Conservation (phyloP, 1,284 basidiomycete genomes). For the Pholiota adiposa region DNA sequence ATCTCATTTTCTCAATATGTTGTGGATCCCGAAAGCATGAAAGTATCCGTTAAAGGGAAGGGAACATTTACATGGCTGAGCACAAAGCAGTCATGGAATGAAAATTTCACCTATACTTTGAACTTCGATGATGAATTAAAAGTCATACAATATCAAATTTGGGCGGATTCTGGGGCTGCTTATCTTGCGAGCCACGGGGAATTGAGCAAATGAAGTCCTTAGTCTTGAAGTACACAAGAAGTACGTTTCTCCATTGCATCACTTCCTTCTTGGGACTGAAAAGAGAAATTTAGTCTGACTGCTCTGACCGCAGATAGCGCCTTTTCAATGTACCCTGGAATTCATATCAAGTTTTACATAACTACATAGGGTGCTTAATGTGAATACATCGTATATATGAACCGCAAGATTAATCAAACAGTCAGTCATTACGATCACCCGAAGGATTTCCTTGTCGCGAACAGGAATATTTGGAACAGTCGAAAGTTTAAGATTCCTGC, state of each 20-base stretch:
- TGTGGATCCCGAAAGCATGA: slow-evolving; percentile 45
- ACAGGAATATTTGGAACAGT: neutral
- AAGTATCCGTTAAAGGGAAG: slow-evolving; percentile 56
- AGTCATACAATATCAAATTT: slow-evolving; percentile 63
- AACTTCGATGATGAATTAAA: slow-evolving; percentile 63
- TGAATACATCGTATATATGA: neutral
- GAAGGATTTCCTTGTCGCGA: neutral
- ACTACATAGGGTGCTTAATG: neutral
- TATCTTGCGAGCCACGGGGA: slow-evolving; percentile 62
- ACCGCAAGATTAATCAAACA: neutral
- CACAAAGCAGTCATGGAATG: slow-evolving; percentile 59
- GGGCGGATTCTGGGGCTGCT: slow-evolving; percentile 69
- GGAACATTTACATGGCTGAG: slow-evolving; percentile 62
- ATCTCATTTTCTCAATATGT: slow-evolving; percentile 47
- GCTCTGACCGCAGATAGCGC: neutral
- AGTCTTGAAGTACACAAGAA: neutral
- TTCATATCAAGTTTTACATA: neutral
- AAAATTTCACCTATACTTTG: slow-evolving; percentile 63
- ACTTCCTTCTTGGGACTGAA: too few species aligned
- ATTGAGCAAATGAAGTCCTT: slow-evolving; percentile 30
- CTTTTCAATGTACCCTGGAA: neutral
- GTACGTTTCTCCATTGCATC: neutral
- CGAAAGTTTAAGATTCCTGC: slow-evolving; percentile 22
- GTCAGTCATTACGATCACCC: neutral
- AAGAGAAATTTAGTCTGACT: neutral